Conservation (phyloP, 2,329 filamentous ascomycete genomes). For the Fusarium sororula region DNA sequence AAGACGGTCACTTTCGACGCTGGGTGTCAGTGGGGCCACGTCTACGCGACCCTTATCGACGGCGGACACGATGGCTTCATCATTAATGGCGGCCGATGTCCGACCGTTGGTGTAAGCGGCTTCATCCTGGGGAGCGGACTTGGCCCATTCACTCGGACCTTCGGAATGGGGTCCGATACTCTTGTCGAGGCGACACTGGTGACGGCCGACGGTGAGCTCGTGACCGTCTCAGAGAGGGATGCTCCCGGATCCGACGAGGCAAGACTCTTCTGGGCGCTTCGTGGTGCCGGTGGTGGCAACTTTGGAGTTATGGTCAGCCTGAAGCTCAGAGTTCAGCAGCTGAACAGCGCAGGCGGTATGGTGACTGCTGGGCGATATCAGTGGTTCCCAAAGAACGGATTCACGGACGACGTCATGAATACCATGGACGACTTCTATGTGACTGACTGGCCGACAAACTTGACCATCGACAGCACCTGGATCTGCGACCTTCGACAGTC, state of each 20-base stretch:
- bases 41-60: not conserved
- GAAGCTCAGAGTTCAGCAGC: not conserved
- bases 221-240: not conserved
- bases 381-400: not conserved
- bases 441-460: not conserved
- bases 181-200: not conserved
- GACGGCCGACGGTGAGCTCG: not conserved
- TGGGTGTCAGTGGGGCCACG: not conserved
- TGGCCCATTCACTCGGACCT: not conserved
- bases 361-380: not conserved
- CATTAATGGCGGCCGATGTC: not conserved
- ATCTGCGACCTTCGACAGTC: not conserved
- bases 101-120: not conserved
- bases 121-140: not conserved
- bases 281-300: not conserved
- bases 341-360: not conserved
- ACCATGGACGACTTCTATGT: not conserved
- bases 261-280: not conserved
- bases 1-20: not conserved
- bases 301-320: not conserved
- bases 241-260: not conserved
- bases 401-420: not conserved
- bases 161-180: not conserved
- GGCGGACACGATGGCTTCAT: not conserved
- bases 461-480: not conserved